phyloP scores from a whole-genome alignment of 2,329 filamentous ascomycete species.

The Acrocalymma vagum region DNA sequence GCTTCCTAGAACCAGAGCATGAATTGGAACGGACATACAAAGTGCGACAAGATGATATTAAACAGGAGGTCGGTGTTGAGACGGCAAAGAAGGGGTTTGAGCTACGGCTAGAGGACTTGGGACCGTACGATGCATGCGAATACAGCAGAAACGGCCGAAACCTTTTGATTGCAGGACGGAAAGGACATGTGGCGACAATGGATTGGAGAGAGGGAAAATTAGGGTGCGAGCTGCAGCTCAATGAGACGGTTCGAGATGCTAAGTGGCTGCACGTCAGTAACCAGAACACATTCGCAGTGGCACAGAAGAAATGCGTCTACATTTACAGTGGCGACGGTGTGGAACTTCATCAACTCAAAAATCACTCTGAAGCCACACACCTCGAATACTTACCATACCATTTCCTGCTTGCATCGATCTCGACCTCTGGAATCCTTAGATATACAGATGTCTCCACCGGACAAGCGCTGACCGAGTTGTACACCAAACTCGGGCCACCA shows the following conservation, averaged over 20 bases:
- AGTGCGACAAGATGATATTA: slow-evolving; percentile 88
- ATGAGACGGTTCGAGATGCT: slow-evolving; percentile 88
- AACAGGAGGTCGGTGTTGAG: slow-evolving; percentile 75
- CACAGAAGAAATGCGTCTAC: slow-evolving; percentile 96
- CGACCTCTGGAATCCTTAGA: slow-evolving; percentile 80
- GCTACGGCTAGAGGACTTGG: slow-evolving; percentile 76
- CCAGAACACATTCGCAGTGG: slow-evolving; percentile 92
- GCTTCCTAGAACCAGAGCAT: slow-evolving; percentile 87
- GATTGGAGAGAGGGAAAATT: slow-evolving; percentile 94
- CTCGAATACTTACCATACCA: slow-evolving; percentile 98
- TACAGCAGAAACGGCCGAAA: slow-evolving; percentile 91
- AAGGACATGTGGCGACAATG: slow-evolving; percentile 95
- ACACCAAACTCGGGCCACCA: slow-evolving; percentile 84
- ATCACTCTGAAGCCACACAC: slow-evolving; percentile 88
- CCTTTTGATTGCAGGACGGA: slow-evolving; percentile 84
- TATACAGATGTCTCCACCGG: slow-evolving; percentile 97
- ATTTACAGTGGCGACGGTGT: slow-evolving; percentile 94
- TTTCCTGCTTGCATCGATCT: slow-evolving; percentile 89
- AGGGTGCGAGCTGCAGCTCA: slow-evolving; percentile 88
- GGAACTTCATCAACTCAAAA: slow-evolving; percentile 89
- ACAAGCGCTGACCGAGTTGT: slow-evolving; percentile 83
- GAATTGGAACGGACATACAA: slow-evolving; percentile 93
- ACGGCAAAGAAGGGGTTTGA: slow-evolving; percentile 95
- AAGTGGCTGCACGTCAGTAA: slow-evolving; percentile 84
- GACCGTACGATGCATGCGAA: slow-evolving; percentile 87